phyloP scores from a whole-genome alignment of 2,329 filamentous ascomycete species.

The Amylocarpus encephaloides region DNA sequence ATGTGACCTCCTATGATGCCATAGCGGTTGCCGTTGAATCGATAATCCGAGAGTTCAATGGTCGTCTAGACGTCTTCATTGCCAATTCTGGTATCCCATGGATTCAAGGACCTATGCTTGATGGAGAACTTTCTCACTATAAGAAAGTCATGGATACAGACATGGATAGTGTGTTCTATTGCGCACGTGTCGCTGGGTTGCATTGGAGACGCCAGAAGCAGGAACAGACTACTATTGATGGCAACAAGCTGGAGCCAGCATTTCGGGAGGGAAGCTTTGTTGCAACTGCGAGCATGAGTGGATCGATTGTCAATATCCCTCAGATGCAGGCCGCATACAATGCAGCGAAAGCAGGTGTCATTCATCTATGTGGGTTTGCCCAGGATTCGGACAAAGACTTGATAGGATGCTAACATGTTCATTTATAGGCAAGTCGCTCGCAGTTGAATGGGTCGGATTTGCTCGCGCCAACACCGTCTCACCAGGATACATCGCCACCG shows the following conservation, averaged over 20 bases:
- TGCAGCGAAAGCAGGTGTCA: constrained; percentile 60
- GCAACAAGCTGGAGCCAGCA: constrained; percentile 49
- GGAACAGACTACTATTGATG: constrained; percentile 57
- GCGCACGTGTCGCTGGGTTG: constrained; percentile 60
- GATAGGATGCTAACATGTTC: background rate
- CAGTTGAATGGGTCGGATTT: constrained; percentile 72
- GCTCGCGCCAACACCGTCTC: constrained; percentile 67
- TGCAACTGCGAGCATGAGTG: constrained; percentile 72
- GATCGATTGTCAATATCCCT: constrained; percentile 70
- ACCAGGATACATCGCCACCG: constrained; percentile 70
- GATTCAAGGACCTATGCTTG: constrained; percentile 61
- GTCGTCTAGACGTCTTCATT: constrained; percentile 70
- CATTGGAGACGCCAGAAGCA: constrained; percentile 66
- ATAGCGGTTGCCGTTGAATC: constrained; percentile 38
- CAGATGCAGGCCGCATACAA: constrained; percentile 71
- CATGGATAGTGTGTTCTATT: constrained; percentile 73
- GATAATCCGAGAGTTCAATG: constrained; percentile 59
- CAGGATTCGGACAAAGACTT: background rate
- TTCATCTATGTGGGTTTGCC: constrained; percentile 45
- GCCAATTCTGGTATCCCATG: constrained; percentile 74
- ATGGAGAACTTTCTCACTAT: constrained; percentile 59
- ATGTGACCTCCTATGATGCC: constrained; percentile 46
- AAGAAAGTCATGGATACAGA: constrained; percentile 64
- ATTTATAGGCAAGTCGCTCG: constrained; percentile 56
- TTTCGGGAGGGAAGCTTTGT: constrained; percentile 66